Evolutionary conservation across 345 rosid genomes (phyloP), one percentile per base, ranked within the genome.

Genomic region (Angophora floribunda): DNA sequence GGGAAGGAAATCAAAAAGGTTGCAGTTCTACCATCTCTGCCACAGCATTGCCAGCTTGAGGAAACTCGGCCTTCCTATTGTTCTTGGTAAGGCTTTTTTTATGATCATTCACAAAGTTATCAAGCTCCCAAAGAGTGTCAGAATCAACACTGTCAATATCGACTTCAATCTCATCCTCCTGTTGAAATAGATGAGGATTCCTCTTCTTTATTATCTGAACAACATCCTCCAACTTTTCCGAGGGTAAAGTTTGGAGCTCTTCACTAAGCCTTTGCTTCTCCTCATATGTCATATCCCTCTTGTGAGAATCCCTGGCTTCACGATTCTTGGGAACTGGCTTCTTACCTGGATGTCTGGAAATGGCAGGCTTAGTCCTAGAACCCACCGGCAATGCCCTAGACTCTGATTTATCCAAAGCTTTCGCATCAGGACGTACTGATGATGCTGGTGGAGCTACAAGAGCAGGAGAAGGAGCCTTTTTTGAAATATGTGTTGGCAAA

Each of bases 71-170:
- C 47, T 93, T 92, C 86, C 90, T 90, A 86, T 90, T 91, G 91
- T 79, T 88, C 93, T 92, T 93, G 92, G 87, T 91, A 59, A 88
- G 86, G 91, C 91, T 89, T 61, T 89, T 95, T 87, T 90, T 93
- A 87, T 94, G 92, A 63, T 93, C 87, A 17, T 90, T 91, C 49
- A 97, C 95, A 86, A 93, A 93, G 78, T 92, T 91, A 90, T 94
- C 92, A 86, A 98, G 98, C 90, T 98, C 98, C 99, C 98, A 98
- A 87, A 97, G 96, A 19, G 98, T 98, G 88, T 95, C 93, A 26
- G 91, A 91, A 91, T 97, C 99, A 88, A 98, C 94, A 91, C 91
- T 92, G 85, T 96, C 99, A 86, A 98, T 95, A 87, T 98, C 99
- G 53, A 98, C 91, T 91, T 97, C 99, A 91, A 98, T 94, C 92